A percentile compares a stretch with the other conserved stretches of the same genome.
Conservation (phyloP, 129 eudicot species). For the Flaveria sonorensis region DNA sequence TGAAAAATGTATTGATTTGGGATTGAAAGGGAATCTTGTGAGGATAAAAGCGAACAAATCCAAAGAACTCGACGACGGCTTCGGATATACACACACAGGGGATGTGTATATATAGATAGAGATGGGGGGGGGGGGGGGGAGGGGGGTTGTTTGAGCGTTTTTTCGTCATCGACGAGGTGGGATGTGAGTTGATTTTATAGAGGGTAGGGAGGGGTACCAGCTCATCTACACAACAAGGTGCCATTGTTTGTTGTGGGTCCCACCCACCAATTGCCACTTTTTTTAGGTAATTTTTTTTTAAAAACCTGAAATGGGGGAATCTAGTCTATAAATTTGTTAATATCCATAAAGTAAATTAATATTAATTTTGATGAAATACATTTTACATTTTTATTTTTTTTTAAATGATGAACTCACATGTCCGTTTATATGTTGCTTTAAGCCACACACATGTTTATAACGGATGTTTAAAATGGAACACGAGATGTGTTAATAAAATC, state of each 20-base stretch:
- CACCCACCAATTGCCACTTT: constrained; percentile 13
- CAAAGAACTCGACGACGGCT: constrained; percentile 22
- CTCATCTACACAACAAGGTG: constrained; percentile 36
- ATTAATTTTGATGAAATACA: no score
- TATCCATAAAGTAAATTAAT: no score
- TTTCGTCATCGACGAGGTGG: constrained; percentile 47
- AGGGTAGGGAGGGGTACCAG: constrained; percentile 17
- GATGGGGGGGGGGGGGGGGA: constrained; percentile 14
- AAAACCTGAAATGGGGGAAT: not conserved
- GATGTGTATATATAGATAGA: not conserved
- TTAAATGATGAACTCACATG: no score
- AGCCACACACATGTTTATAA: no score
- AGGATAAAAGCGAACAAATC: constrained; percentile 17
- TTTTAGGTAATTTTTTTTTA: not conserved
- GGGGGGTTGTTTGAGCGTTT: constrained; percentile 8
- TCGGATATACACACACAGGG: constrained; percentile 13
- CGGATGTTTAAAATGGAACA: no score
- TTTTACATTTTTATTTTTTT: no score
- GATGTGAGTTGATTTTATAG: constrained; percentile 36
- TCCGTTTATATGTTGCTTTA: no score
- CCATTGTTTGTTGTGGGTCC: constrained; percentile 35
- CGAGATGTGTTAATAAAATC: no score
- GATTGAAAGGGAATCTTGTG: not conserved
- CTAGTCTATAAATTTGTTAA: not conserved
- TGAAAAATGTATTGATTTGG: constrained; percentile 8